These are phyloP conservation scores for Trypanosoma lewisi DNA, from an alignment of 208 protist genomes.

Conservation along the genomic window DNA sequence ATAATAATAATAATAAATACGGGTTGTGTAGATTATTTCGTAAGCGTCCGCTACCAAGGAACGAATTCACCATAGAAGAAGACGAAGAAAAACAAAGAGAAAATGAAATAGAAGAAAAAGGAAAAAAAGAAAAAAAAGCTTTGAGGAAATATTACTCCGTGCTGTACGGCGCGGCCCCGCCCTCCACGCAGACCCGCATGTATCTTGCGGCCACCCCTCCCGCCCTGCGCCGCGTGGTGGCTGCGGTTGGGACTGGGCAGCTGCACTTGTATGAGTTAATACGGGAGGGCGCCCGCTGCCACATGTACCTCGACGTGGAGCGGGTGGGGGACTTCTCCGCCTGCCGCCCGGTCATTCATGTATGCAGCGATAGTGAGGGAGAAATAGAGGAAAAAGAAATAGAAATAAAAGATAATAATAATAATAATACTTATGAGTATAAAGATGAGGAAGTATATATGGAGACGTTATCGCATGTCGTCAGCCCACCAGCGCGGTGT, in stretches of 20 bases:
- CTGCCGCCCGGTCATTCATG: slow-evolving; percentile 12
- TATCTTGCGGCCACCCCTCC: slow-evolving; percentile 62
- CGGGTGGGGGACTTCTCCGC: slow-evolving; percentile 41
- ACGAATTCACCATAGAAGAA: too few species aligned
- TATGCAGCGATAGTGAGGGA: slow-evolving; percentile 23
- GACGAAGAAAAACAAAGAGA: too few species aligned
- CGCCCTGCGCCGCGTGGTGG: slow-evolving; percentile 33
- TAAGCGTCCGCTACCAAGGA: too few species aligned
- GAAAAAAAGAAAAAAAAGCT: too few species aligned
- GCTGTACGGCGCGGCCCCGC: slow-evolving; percentile 51
- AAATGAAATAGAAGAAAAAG: too few species aligned
- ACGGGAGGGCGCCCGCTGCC: slow-evolving; percentile 60
- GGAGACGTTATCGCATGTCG: slow-evolving; percentile 20
- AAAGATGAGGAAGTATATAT: neutral
- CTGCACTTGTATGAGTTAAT: slow-evolving; percentile 88
- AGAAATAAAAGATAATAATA: neutral
- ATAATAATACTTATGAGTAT: slow-evolving; percentile 11
- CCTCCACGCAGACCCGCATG: slow-evolving; percentile 70
- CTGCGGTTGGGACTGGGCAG: slow-evolving; percentile 41
- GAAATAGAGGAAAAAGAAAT: slow-evolving; percentile 14
- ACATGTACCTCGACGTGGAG: slow-evolving; percentile 89
- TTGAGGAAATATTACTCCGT: slow-evolving; percentile 57
- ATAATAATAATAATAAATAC: too few species aligned
- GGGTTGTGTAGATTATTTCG: too few species aligned
- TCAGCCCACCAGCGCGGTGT: slow-evolving; percentile 21